phyloP scores from a whole-genome alignment of 1,284 basidiomycete genomes.

The Butyriboletus appendiculatus region DNA sequence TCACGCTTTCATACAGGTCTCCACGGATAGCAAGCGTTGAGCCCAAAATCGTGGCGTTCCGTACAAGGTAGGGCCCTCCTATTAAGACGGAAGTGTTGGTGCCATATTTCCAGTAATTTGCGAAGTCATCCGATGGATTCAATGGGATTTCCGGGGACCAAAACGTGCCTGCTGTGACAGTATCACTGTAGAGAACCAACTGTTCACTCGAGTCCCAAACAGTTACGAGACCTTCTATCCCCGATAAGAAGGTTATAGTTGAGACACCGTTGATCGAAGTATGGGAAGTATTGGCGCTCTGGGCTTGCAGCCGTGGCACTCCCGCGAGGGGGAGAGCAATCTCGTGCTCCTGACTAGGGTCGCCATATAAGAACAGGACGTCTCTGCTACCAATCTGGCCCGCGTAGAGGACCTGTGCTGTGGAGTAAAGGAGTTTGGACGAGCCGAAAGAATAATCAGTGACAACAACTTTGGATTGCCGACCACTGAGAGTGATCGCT shows the following conservation, averaged over 20 bases:
- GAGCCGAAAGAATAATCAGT: constrained; percentile 68
- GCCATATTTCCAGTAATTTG: constrained; percentile 52
- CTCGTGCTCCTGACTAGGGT: constrained; percentile 61
- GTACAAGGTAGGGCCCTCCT: constrained; percentile 57
- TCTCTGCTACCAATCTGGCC: constrained; percentile 67
- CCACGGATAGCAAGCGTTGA: constrained; percentile 46
- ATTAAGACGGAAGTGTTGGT: constrained; percentile 52
- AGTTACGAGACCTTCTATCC: constrained; percentile 58
- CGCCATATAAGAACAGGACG: constrained; percentile 68
- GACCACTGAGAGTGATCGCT: constrained; percentile 59
- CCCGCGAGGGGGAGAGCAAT: constrained; percentile 49
- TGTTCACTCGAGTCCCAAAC: constrained; percentile 66
- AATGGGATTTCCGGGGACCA: constrained; percentile 50
- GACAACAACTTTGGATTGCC: constrained; percentile 69
- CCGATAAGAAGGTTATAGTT: constrained; percentile 51
- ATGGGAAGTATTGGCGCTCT: constrained; percentile 37
- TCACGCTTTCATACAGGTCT: constrained; percentile 46
- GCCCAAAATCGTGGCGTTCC: constrained; percentile 47
- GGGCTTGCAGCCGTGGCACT: constrained; percentile 39
- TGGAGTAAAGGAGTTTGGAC: constrained; percentile 60
- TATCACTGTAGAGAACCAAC: constrained; percentile 66
- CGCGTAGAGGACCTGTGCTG: constrained; percentile 67
- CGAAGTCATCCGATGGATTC: constrained; percentile 30
- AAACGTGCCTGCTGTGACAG: constrained; percentile 58
- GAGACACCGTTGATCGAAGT: constrained; percentile 30